These are phyloP conservation scores for Plectranthus barbatus DNA, from an alignment of 257 asterid species.

Conservation along the genomic window DNA sequence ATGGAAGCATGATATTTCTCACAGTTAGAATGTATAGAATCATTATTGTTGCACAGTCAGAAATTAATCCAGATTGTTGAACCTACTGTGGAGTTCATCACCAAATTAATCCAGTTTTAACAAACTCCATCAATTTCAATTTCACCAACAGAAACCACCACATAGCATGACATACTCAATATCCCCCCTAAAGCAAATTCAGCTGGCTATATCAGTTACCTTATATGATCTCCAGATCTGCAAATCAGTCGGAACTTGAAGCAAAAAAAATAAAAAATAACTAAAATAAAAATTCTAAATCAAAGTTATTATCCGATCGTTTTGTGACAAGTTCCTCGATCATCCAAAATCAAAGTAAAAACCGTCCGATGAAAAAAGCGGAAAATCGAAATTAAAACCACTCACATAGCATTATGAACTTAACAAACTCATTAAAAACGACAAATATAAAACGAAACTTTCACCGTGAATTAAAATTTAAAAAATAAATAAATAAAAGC, in stretches of 20 bases:
- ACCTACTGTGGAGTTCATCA: background rate
- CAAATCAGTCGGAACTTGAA: background rate
- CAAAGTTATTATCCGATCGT: conserved; percentile 9
- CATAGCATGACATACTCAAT: no score
- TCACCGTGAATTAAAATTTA: background rate
- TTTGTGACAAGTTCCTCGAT: background rate
- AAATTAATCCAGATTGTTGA: background rate
- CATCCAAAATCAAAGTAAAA: background rate
- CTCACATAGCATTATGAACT: background rate
- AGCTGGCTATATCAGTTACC: conserved; percentile 1
- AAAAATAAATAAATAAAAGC: no score
- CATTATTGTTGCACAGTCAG: no score
- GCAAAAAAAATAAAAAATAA: no score
- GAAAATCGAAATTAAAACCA: background rate
- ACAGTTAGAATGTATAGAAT: no score
- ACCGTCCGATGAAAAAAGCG: background rate
- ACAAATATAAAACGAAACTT: background rate
- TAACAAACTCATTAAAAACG: background rate
- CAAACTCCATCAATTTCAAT: no score
- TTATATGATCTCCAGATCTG: background rate
- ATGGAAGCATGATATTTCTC: no score
- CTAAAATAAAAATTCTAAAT: background rate
- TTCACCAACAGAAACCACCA: no score
- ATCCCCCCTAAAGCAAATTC: background rate
- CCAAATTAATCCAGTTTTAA: no score